Percentiles rank a stretch among this genome's conserved stretches.
These are phyloP conservation scores for Thalassiosira mediterranea DNA, from an alignment of 352 stramenopile genomes.

Conservation along the genomic window DNA sequence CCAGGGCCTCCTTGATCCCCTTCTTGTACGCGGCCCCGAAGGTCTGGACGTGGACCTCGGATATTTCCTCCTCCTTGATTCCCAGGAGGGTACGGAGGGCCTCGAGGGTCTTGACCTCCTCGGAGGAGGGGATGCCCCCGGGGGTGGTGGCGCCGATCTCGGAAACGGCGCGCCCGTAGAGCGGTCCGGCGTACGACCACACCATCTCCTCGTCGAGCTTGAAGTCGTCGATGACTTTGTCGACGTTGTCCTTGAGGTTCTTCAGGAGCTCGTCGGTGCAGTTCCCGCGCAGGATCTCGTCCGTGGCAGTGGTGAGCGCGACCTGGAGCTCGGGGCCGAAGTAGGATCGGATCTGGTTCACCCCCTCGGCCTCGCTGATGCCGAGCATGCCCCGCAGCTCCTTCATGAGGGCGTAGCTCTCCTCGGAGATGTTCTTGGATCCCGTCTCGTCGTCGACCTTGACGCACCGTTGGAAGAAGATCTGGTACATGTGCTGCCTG, in stretches of 20 bases:
- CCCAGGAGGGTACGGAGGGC: constrained; percentile 61
- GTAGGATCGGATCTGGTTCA: constrained; percentile 53
- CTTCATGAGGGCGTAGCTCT: constrained; percentile 62
- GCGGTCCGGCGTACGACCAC: constrained; percentile 50
- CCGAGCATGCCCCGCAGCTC: constrained; percentile 71
- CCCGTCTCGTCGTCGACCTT: constrained; percentile 46
- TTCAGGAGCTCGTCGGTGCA: constrained; percentile 63
- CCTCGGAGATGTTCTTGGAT: constrained; percentile 66
- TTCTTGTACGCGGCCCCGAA: constrained; percentile 80
- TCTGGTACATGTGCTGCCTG: constrained; percentile 75
- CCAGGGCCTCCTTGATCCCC: constrained; percentile 83
- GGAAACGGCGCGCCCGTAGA: constrained; percentile 65
- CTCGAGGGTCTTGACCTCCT: constrained; percentile 60
- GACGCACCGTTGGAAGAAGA: constrained; percentile 69
- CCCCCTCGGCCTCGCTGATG: constrained; percentile 65
- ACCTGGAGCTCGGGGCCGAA: constrained; percentile 77
- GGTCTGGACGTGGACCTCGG: constrained; percentile 55
- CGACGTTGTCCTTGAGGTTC: constrained; percentile 67
- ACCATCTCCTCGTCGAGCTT: constrained; percentile 68
- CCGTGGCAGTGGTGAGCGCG: constrained; percentile 51
- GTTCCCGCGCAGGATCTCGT: constrained; percentile 70
- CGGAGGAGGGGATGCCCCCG: constrained; percentile 68
- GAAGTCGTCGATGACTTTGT: constrained; percentile 63
- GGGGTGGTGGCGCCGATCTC: constrained; percentile 60
- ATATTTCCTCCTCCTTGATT: constrained; percentile 59